phyloP scores from a whole-genome alignment of 2,329 filamentous ascomycete genomes.

The Trichoderma koningii region DNA sequence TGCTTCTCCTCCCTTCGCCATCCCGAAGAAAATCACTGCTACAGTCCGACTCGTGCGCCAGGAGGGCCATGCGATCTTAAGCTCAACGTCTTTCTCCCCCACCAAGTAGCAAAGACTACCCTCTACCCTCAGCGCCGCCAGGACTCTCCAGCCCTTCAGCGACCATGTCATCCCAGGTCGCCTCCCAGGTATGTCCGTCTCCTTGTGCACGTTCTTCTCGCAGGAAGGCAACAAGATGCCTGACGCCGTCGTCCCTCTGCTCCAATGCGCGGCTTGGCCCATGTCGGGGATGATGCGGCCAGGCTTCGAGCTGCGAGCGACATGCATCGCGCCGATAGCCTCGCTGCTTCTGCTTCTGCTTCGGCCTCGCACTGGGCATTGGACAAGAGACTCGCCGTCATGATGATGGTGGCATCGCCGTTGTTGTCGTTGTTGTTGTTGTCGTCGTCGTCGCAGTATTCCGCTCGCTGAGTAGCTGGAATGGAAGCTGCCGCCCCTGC shows the following conservation, averaged over 20 bases:
- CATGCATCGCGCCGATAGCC: constrained; percentile 1
- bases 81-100: constrained; percentile 34
- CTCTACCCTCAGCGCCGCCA: constrained; percentile 40
- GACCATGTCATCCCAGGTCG: constrained; percentile 61
- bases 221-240: neutral
- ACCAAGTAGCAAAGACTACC: constrained; percentile 38
- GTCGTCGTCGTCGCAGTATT: constrained; percentile 12
- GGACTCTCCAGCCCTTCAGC: constrained; percentile 44
- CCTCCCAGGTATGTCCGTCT: constrained; percentile 53
- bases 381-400: neutral
- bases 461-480: neutral
- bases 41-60: constrained; percentile 28
- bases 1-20: constrained; percentile 20
- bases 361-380: too few species aligned
- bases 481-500: too few species aligned
- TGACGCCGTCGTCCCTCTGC: neutral
- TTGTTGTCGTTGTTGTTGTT: neutral
- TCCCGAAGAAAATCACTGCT: neutral
- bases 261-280: constrained; percentile 19
- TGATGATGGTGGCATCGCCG: neutral
- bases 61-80: constrained; percentile 46
- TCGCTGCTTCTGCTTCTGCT: neutral
- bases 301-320: neutral
- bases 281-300: constrained; percentile 2
- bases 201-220: neutral